Base-by-base conservation (phyloP, 441 rosid species). In the California macrophylla region DNA sequence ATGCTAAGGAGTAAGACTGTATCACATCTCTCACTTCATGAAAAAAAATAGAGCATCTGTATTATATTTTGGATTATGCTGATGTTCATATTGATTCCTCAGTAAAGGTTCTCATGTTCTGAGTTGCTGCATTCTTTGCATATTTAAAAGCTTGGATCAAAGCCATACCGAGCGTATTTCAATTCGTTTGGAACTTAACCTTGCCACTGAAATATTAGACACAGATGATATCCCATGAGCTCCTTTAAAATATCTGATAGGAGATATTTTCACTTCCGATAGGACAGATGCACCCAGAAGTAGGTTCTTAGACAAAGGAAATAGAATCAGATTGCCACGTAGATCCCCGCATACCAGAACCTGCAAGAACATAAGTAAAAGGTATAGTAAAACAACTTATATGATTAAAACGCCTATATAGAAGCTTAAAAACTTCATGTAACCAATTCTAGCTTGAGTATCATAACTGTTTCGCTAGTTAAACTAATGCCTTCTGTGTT, bases 161-260 rank as follows among this genome's bases (percentile, higher is more conserved):
- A 66, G 79, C 66, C 81, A 68, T 94, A 94, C 98, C 85, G 97
- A 87, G 78, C 79, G 72, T 75, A 94, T 86, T 76, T 92, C 97
- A 74, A 85, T 80, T 75, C 71, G 87, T 70, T 74, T 77, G 75
- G 81, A 67, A 67, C 81, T 72, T 62, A 83, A 76, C 79, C 82
- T 80, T 69, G 84, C 72, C 69, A 92, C 75, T 66, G 85, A 81
- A 78, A 94, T 77, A 78, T 84, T 89, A 71, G 90, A 83, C 64
- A 94, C 82, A 28, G 84, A 82, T 80, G 98, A 94, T 82, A 94
- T 90, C 67, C 98, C 98, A 77, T 94, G 98, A 73, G 92, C 93
- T 72, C 90, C 96, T 86, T 94, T 94, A 74, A 94, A 94, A 79
- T 83, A 85, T 76, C 72, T 81, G 63, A 82, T 56, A 20, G 93